A percentile compares a stretch with the other conserved stretches of the same genome.
Conservation (phyloP, 305 asterid species). For the Plantago coronopus region DNA sequence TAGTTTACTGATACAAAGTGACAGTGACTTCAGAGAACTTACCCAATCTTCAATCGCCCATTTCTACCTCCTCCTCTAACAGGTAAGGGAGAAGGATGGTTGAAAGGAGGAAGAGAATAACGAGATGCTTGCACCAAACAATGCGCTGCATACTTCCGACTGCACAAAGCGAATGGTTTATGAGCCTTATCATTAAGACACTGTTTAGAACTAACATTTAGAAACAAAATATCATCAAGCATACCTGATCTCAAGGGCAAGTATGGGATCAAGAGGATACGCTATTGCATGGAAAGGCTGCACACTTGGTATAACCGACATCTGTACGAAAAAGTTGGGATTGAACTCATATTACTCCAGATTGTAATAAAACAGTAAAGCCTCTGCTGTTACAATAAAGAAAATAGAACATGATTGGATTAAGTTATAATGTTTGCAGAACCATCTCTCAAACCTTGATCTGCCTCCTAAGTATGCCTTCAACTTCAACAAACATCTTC, state of each 20-base stretch:
- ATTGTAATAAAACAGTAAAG: conserved; percentile 18
- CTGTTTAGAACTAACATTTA: background rate
- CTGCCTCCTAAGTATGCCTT: conserved; percentile 84
- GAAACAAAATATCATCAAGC: background rate
- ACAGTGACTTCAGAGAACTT: conserved; percentile 25
- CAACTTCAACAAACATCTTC: conserved; percentile 87
- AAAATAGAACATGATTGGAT: background rate
- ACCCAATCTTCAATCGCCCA: conserved; percentile 84
- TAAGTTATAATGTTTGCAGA: background rate
- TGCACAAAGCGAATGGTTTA: conserved; percentile 27
- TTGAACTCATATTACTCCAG: conserved; percentile 16
- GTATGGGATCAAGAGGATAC: conserved; percentile 94
- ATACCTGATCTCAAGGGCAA: conserved; percentile 90
- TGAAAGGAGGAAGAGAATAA: conserved; percentile 80
- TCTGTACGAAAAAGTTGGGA: conserved; percentile 36
- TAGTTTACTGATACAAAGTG: conserved; percentile 6
- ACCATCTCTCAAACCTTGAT: conserved; percentile 59
- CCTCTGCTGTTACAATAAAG: background rate
- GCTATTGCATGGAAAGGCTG: conserved; percentile 99
- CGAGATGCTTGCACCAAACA: conserved; percentile 91
- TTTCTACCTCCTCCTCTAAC: conserved; percentile 59
- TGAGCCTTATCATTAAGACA: conserved; percentile 6
- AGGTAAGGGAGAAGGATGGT: conserved; percentile 73
- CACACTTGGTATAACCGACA: conserved; percentile 93
- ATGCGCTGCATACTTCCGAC: conserved; percentile 94